Evolutionary conservation across 148 eudicot species (phyloP).

Genomic region (Rhododendron williamsianum): DNA sequence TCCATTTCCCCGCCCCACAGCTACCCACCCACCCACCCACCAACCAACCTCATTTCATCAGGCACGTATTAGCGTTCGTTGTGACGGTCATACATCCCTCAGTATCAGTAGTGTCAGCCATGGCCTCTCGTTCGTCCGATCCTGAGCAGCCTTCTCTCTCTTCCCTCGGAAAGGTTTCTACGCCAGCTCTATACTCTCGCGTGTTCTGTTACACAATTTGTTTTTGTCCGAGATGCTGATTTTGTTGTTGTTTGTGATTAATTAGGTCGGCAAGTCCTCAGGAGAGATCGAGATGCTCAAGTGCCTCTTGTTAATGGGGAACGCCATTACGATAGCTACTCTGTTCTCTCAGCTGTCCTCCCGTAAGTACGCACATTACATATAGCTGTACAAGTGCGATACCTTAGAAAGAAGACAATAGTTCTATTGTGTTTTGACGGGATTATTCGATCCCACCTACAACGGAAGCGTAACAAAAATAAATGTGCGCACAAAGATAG

Average conservation of each 20-base stretch:
- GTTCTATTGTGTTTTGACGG: background rate
- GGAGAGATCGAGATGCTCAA: constrained; percentile 26
- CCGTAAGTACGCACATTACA: constrained; percentile 36
- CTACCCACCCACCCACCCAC: background rate
- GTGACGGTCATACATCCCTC: background rate
- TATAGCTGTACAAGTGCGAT: background rate
- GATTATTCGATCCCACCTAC: background rate
- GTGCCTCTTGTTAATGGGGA: constrained; percentile 43
- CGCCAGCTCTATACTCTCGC: background rate
- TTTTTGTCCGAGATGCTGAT: background rate
- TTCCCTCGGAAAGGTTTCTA: constrained; percentile 25
- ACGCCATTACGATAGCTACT: constrained; percentile 37
- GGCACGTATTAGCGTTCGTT: too few relatives aligned
- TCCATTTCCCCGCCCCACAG: background rate
- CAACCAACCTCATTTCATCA: background rate
- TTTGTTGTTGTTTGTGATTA: background rate
- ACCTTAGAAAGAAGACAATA: background rate
- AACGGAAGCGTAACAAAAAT: background rate
- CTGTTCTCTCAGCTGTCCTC: constrained; percentile 41
- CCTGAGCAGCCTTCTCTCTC: constrained; percentile 28
- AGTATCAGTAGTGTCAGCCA: background rate
- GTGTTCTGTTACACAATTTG: background rate
- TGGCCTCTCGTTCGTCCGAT: constrained; percentile 36
- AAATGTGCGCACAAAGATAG: too few relatives aligned
- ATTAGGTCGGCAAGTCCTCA: constrained; percentile 32